Evolutionary conservation across 208 protist genomes (phyloP), one percentile per base, ranked within the genome.

Genomic region (Hexamita inflata): DNA sequence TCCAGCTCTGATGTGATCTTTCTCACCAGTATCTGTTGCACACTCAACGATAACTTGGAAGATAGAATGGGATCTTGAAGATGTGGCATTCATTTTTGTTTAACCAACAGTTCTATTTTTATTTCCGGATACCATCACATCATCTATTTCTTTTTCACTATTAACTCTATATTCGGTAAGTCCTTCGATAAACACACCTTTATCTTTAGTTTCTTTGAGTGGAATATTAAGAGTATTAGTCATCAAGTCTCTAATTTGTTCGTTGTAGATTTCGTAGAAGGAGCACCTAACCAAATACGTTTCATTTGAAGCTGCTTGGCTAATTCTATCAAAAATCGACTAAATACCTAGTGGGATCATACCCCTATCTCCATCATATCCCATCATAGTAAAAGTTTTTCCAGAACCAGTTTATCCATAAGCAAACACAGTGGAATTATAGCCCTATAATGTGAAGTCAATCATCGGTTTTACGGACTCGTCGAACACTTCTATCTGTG

Each of bases 371-470:
- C 13, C 60, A 15, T n/a, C 26, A 30, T 15, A 38, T 4, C 75
- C 75, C 66, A 83, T 78, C 84, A 88, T 86, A 11, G 84, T 87
- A 53, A 78, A 85, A 24, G 83, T 87, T 64, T 78, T 78, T 38
- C 77, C 77, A 19, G 78, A 77, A n/a, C 78, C 78, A 29, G 78
- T 81, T 45, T 77, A 40, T 1, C 78, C 78, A 45, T 81, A 81
- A 28, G 73, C 73, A 64, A 81, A 81, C 28, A 42, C 57, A 15
- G 78, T 81, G 38, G 49, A 64, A 11, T 73, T 60, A 28, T 45
- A 42, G 28, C 78, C 78, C 7, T 7, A 4, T 35, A 81, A 73
- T 1, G 60, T 30, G 60, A 38, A 38, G 60, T 66, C 60, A 30
- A 66, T 15, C 24, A 66, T 30, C 24, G 24, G 13, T 30, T 34